phyloP scores from a whole-genome alignment of 768 basidiomycete genomes.

The Lyophyllum decastes region DNA sequence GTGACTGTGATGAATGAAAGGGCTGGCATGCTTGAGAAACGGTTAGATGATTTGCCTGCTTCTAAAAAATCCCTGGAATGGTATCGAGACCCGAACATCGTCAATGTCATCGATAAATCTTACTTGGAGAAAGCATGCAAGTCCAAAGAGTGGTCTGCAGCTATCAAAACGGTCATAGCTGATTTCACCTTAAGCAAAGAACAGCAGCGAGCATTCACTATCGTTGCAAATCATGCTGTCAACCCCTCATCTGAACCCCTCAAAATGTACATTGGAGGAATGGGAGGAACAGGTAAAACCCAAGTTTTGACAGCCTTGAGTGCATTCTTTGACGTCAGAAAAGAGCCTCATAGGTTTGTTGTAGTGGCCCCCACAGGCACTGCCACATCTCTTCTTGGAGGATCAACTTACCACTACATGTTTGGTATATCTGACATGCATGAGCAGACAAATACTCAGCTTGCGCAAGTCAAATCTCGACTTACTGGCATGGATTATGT shows the following conservation, averaged over 20 bases:
- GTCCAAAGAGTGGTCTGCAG: background rate
- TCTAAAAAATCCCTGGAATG: background rate
- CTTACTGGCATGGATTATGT: constrained; percentile 34
- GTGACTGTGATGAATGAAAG: background rate
- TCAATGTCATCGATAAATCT: background rate
- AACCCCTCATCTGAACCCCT: constrained; percentile 6
- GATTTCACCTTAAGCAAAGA: constrained; percentile 5
- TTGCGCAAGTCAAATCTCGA: constrained; percentile 16
- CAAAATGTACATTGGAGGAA: constrained; percentile 33
- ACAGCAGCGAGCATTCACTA: constrained; percentile 13
- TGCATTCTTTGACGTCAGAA: background rate
- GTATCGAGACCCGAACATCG: background rate
- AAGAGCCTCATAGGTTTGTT: constrained; percentile 1
- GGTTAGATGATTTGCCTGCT: background rate
- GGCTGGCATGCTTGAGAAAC: background rate
- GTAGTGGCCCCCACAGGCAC: constrained; percentile 29
- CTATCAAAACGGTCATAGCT: background rate
- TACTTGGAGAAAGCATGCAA: background rate
- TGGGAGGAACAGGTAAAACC: constrained; percentile 33
- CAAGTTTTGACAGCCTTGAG: constrained; percentile 25
- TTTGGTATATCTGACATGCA: constrained; percentile 21
- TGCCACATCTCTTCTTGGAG: constrained; percentile 29
- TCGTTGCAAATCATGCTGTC: constrained; percentile 20
- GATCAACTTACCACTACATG: constrained; percentile 37
- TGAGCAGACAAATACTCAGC: background rate